Percentiles rank a stretch among this genome's conserved stretches.
Evolutionary conservation across 2,329 filamentous ascomycete genomes (phyloP).

Genomic region (Xylariaceae sp.): DNA sequence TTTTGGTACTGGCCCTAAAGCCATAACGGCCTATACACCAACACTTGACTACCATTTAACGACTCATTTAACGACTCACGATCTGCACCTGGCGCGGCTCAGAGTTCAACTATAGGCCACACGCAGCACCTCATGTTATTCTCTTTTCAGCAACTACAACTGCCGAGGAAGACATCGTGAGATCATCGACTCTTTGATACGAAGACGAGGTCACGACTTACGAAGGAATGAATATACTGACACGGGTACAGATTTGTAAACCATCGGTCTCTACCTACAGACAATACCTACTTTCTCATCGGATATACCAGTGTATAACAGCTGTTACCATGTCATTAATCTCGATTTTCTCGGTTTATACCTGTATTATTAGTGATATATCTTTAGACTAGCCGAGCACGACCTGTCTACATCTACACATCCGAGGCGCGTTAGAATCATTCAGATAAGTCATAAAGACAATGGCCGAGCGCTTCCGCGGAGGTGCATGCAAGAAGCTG

Average conservation of each 20-base stretch:
- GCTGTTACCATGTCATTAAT: too few relatives aligned
- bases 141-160: not conserved
- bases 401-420: not conserved
- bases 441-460: not conserved
- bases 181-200: constrained; percentile 32
- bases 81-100: not conserved
- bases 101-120: not conserved
- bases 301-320: too few relatives aligned
- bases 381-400: not conserved
- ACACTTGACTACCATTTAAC: too few relatives aligned
- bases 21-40: not conserved
- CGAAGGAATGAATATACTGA: constrained; percentile 5
- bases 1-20: not conserved
- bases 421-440: not conserved
- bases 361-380: too few relatives aligned
- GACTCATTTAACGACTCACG: not conserved
- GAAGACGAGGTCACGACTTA: constrained; percentile 30
- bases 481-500: constrained; percentile 34
- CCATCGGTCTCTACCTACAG: too few relatives aligned
- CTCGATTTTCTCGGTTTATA: too few relatives aligned
- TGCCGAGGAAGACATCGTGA: constrained; percentile 22
- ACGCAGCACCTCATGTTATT: not conserved
- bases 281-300: too few relatives aligned
- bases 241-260: not conserved
- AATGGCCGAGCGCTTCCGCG: constrained; percentile 35